Conservation (phyloP, 768 basidiomycete genomes). For the Hydnomerulius pinastri region DNA sequence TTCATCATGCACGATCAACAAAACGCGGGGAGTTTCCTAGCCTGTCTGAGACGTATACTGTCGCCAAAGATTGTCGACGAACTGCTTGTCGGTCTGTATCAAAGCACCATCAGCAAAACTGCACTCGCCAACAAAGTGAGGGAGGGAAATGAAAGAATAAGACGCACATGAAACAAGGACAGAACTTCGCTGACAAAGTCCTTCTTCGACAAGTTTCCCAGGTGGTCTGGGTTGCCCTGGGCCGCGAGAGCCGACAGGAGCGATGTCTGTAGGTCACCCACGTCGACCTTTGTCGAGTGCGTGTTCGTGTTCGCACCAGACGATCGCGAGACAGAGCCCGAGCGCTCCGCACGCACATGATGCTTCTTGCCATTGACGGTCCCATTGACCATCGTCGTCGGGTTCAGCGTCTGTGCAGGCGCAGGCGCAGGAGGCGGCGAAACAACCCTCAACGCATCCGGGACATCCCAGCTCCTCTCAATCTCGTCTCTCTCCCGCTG, state of each 20-base stretch:
- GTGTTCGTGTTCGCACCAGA: background rate
- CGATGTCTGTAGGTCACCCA: slow-evolving; percentile 21
- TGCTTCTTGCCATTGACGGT: slow-evolving; percentile 25
- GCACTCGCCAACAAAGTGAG: background rate
- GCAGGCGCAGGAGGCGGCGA: slow-evolving; percentile 19
- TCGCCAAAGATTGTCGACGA: slow-evolving; percentile 62
- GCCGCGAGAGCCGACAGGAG: slow-evolving; percentile 26
- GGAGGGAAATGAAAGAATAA: background rate
- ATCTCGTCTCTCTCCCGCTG: slow-evolving; percentile 48
- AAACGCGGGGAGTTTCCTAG: slow-evolving; percentile 11
- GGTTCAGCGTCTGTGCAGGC: background rate
- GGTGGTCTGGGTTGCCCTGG: slow-evolving; percentile 16
- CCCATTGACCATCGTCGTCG: slow-evolving; percentile 24
- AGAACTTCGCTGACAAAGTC: slow-evolving; percentile 62
- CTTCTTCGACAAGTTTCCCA: slow-evolving; percentile 44
- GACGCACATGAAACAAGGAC: slow-evolving; percentile 60
- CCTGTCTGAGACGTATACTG: slow-evolving; percentile 41
- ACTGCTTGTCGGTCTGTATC: slow-evolving; percentile 60
- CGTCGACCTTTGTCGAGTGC: slow-evolving; percentile 16
- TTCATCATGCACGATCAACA: background rate
- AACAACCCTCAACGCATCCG: slow-evolving; percentile 26
- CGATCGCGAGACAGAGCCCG: slow-evolving; percentile 9
- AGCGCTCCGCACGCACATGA: slow-evolving; percentile 5
- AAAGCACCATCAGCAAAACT: no score
- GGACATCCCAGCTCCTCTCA: slow-evolving; percentile 65